A percentile compares a stretch with the other conserved stretches of the same genome.
These are phyloP conservation scores for Stagonosporopsis vannaccii DNA, from an alignment of 2,329 filamentous ascomycete genomes.

Conservation along the genomic window DNA sequence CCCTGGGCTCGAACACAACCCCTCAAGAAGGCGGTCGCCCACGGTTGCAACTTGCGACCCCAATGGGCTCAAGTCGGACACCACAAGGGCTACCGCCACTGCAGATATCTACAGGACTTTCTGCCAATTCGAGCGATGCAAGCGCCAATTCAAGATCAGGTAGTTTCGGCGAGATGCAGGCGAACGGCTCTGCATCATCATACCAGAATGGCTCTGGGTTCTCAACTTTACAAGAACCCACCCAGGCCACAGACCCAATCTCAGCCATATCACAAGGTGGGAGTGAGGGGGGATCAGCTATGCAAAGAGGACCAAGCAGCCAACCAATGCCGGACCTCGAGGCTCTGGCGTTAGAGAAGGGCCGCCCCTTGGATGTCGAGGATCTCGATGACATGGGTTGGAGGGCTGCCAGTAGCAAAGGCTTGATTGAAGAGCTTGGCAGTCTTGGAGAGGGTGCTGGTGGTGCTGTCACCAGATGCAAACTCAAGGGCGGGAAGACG, in stretches of 20 bases:
- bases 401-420: constrained; percentile 89
- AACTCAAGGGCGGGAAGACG: constrained; percentile 88
- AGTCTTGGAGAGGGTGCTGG: constrained; percentile 93
- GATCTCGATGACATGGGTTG: constrained; percentile 95
- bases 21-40: constrained; percentile 76
- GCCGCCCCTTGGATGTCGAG: constrained; percentile 85
- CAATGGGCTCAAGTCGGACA: constrained; percentile 78
- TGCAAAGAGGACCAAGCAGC: constrained; percentile 84
- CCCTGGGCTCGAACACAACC: constrained; percentile 78
- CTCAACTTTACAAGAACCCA: constrained; percentile 64
- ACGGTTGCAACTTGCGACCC: constrained; percentile 86
- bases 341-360: constrained; percentile 81
- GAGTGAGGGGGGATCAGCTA: constrained; percentile 72
- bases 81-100: constrained; percentile 69
- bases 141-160: constrained; percentile 83
- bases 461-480: constrained; percentile 91
- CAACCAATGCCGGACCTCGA: constrained; percentile 80
- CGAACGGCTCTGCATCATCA: constrained; percentile 86
- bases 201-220: constrained; percentile 81
- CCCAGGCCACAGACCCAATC: constrained; percentile 77
- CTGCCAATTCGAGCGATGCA: constrained; percentile 80
- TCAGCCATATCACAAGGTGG: constrained; percentile 83
- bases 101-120: constrained; percentile 61
- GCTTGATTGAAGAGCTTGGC: constrained; percentile 85
- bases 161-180: constrained; percentile 81